Evolutionary conservation across 1,139 yeast genomes (phyloP).

Genomic region (Scheffersomyces illinoinensis): DNA sequence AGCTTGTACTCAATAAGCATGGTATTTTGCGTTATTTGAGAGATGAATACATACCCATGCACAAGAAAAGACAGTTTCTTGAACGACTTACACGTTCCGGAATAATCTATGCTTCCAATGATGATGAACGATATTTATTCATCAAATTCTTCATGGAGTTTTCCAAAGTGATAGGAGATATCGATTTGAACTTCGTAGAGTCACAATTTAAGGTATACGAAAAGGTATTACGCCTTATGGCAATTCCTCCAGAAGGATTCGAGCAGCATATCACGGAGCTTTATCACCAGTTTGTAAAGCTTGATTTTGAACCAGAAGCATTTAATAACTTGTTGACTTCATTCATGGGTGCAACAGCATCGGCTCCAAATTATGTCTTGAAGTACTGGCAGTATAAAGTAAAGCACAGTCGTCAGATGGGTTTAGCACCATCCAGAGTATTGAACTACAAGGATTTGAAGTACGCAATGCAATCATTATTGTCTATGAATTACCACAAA

Average conservation of each 20-base stretch:
- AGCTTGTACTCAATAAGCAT: conserved; percentile 12
- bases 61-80: conserved; percentile 18
- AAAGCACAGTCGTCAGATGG: not conserved
- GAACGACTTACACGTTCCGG: conserved; percentile 22
- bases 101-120: conserved; percentile 11
- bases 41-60: conserved; percentile 8
- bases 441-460: conserved; percentile 27
- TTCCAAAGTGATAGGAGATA: conserved; percentile 18
- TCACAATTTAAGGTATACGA: conserved; percentile 18
- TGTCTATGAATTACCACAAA: conserved; percentile 20
- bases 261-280: not conserved
- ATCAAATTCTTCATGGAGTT: conserved; percentile 19
- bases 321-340: conserved; percentile 25
- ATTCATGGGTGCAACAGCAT: conserved; percentile 13
- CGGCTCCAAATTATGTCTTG: conserved; percentile 20
- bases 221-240: conserved; percentile 19
- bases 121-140: conserved; percentile 13
- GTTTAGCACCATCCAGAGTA: not conserved
- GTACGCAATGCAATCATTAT: conserved; percentile 30
- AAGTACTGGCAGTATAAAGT: conserved; percentile 29
- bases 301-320: conserved; percentile 6
- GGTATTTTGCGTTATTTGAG: conserved; percentile 15
- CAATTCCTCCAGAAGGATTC: conserved; percentile 8
- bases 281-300: conserved; percentile 1
- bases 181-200: conserved; percentile 17